Base-by-base conservation (phyloP, 2,329 filamentous ascomycete genomes). In the Parasarocladium wereldwijsianum region DNA sequence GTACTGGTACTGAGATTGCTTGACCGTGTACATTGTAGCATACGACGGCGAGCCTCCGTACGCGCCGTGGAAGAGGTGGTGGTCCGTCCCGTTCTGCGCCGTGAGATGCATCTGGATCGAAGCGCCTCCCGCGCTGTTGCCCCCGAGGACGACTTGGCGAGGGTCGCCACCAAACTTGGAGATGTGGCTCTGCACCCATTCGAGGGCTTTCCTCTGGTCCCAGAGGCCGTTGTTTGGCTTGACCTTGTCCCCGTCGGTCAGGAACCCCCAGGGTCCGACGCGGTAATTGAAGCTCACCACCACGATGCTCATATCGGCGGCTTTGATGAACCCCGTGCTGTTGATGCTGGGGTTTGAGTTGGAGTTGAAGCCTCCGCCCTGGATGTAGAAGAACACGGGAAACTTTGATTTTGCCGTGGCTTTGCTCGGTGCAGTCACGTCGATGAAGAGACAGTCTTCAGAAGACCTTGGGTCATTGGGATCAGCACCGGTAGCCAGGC, bases 221-320 rank as follows among this genome's bases (percentile, higher is more conserved):
- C 66, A 65, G 1, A 85, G 55, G 2, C 80, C 80, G 40, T 73
- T 74, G 47, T 85, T 85, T 20, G 74, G 45, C 34, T 63, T 66
- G 3, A 68, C 64, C 39, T 38, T 43, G 40, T 76, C 64, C 11
- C 64, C 53, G 32, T 70, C 60, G 2, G 70, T 67, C 9, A 86
- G 58, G 44, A 85, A 86, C 0, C 81, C 80, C 39, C 73, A 84
- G 0, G 69, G 64, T 0, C 79, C 79, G 8, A 86, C 76, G 5
- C 81, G 72, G 45, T 86, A 85, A 51, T 84, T 85, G 51, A 82
- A 66, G 8, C 63, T 75, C 2, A 86, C 76, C 1, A 83, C 69
- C 0, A 86, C 54, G 16, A 84, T 74, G 34, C 66, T 54, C 21
- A 62, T 58, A 12, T 68, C 66, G 0, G 71, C 74, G 17, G 59